phyloP scores from a whole-genome alignment of 331 rosid genomes.

The Cucumis variabilis region DNA sequence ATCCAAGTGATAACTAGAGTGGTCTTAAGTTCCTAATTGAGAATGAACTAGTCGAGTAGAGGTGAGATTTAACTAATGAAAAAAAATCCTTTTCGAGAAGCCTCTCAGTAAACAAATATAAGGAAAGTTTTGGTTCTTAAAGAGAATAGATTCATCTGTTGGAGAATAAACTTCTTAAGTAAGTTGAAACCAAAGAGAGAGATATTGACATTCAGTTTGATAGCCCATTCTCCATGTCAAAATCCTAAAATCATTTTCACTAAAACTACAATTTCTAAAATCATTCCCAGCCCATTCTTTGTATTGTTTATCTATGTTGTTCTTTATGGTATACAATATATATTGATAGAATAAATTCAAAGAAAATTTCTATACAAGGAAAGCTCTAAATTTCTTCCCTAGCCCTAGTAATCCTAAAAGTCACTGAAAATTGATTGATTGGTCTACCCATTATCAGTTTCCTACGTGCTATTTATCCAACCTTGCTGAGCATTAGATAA shows the following conservation, averaged over 20 bases:
- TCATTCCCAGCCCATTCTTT: background rate
- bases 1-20: background rate
- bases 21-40: background rate
- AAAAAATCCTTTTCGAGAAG: background rate
- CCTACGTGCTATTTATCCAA: background rate
- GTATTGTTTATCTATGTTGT: background rate
- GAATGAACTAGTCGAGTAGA: constrained; percentile 10
- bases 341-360: background rate
- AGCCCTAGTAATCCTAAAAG: background rate
- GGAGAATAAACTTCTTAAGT: background rate
- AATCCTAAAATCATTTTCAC: too few species aligned
- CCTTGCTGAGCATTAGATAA: background rate
- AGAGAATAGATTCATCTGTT: constrained; percentile 10
- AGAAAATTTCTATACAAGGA: background rate
- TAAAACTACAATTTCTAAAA: too few species aligned
- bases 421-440: background rate
- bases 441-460: background rate
- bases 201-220: background rate
- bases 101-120: background rate
- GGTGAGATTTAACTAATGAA: background rate
- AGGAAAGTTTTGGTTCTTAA: background rate
- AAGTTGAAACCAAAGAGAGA: background rate
- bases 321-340: background rate
- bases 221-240: background rate
- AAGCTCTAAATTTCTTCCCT: background rate